Percentiles rank a stretch among this genome's conserved stretches.
phyloP scores from a whole-genome alignment of 1,284 basidiomycete species.

The Inonotus obliquus region DNA sequence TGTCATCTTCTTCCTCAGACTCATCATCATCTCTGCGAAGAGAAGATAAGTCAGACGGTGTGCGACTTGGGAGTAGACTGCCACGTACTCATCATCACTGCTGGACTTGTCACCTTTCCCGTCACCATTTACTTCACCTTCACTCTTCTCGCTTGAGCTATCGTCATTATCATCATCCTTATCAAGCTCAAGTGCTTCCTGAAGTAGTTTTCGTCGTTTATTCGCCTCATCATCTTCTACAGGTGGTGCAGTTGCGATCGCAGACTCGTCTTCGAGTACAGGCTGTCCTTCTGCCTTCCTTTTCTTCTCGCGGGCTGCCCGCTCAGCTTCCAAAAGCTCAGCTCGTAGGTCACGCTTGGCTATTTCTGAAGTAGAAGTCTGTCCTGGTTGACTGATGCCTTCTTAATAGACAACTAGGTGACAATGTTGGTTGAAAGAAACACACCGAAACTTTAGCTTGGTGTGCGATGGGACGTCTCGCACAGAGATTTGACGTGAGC shows the following conservation, averaged over 20 bases:
- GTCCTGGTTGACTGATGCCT: slow-evolving; percentile 67
- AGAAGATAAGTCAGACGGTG: not conserved
- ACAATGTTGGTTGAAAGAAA: slow-evolving; percentile 9
- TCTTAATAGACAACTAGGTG: slow-evolving; percentile 2
- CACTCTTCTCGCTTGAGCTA: slow-evolving; percentile 41
- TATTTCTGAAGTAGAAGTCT: slow-evolving; percentile 74
- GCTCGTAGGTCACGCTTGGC: slow-evolving; percentile 74
- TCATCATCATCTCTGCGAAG: slow-evolving; percentile 36
- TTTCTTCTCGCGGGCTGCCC: slow-evolving; percentile 82
- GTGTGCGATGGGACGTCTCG: slow-evolving; percentile 91
- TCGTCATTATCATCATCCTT: slow-evolving; percentile 68
- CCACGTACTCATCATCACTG: slow-evolving; percentile 45
- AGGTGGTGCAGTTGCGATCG: slow-evolving; percentile 22
- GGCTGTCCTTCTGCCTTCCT: slow-evolving; percentile 77
- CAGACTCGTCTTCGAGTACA: slow-evolving; percentile 34
- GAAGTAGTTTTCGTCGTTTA: slow-evolving; percentile 77
- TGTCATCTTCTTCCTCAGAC: slow-evolving; percentile 77
- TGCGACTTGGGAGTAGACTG: not conserved
- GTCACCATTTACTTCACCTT: slow-evolving; percentile 32
- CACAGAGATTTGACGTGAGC: slow-evolving; percentile 84
- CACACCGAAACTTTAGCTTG: slow-evolving; percentile 89
- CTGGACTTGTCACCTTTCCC: slow-evolving; percentile 34
- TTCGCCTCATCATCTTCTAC: slow-evolving; percentile 58
- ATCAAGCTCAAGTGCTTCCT: slow-evolving; percentile 81
- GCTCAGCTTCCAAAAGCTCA: slow-evolving; percentile 79